Conservation (phyloP, 441 rosid genomes). For the Biscutella laevigata region DNA sequence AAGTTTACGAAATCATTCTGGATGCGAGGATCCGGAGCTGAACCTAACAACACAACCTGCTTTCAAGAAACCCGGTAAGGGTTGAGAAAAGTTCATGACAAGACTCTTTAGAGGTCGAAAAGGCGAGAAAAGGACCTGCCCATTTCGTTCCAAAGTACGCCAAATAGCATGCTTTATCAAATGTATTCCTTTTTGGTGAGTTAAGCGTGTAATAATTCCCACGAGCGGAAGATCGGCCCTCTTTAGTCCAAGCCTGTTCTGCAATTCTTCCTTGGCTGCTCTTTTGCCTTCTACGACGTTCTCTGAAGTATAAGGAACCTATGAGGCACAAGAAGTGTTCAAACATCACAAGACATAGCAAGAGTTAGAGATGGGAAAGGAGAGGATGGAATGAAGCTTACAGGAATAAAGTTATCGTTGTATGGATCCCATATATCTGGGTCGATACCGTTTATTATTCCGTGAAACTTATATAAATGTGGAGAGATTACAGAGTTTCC, state of each 20-base stretch:
- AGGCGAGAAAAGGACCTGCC: slow-evolving; percentile 48
- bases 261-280: slow-evolving; percentile 86
- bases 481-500: slow-evolving; percentile 66
- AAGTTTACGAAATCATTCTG: slow-evolving; percentile 85
- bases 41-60: slow-evolving; percentile 89
- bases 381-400: slow-evolving; percentile 32
- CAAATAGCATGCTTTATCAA: slow-evolving; percentile 88
- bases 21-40: slow-evolving; percentile 96
- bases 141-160: slow-evolving; percentile 71
- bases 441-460: slow-evolving; percentile 90
- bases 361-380: neutral
- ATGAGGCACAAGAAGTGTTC: slow-evolving; percentile 20
- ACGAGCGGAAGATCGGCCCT: slow-evolving; percentile 64
- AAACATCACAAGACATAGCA: neutral
- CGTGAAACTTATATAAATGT: slow-evolving; percentile 73
- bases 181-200: slow-evolving; percentile 96
- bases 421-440: slow-evolving; percentile 97
- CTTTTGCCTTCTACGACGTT: slow-evolving; percentile 82
- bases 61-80: slow-evolving; percentile 13
- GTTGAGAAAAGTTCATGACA: neutral
- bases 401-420: slow-evolving; percentile 72
- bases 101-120: neutral
- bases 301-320: slow-evolving; percentile 75
- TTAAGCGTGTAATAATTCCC: slow-evolving; percentile 82
- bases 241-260: slow-evolving; percentile 64